phyloP scores from a whole-genome alignment of 495 filamentous ascomycete genomes.

The Penicillium silybi region DNA sequence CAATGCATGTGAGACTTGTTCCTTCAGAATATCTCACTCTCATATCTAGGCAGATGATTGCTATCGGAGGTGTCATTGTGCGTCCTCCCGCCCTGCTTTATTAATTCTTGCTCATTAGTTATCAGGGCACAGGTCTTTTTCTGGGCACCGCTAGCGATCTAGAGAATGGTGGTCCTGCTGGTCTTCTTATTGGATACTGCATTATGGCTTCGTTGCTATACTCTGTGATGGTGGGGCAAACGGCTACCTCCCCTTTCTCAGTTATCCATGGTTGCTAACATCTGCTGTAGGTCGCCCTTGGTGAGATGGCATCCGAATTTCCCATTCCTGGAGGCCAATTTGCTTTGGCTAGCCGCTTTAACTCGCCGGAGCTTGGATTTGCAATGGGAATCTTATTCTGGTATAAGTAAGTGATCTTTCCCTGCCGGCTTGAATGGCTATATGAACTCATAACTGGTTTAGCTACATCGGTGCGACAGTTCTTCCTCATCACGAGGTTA shows the following conservation, averaged over 20 bases:
- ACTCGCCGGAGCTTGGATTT: constrained; percentile 15
- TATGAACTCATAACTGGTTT: too few relatives aligned
- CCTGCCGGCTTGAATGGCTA: too few relatives aligned
- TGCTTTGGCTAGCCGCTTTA: constrained; percentile 14
- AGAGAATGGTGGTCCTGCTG: constrained; percentile 21
- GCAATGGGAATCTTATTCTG: constrained; percentile 23
- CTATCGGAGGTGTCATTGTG: constrained; percentile 22
- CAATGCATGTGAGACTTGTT: too few relatives aligned
- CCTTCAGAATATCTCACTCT: too few relatives aligned
- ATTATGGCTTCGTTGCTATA: constrained; percentile 19
- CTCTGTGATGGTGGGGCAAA: constrained; percentile 18
- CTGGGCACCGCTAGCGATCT: constrained; percentile 20
- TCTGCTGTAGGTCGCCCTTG: constrained; percentile 7
- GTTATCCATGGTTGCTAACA: too few relatives aligned
- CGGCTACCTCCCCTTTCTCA: too few relatives aligned
- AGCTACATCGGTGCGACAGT: constrained; percentile 9
- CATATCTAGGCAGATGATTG: constrained; percentile 19
- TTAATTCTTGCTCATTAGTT: too few relatives aligned
- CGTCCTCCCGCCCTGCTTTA: too few relatives aligned
- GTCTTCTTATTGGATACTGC: constrained; percentile 20
- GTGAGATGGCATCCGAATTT: constrained; percentile 18
- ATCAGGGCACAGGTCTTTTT: constrained; percentile 21
- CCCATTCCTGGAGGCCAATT: constrained; percentile 14
- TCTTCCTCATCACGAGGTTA: neutral
- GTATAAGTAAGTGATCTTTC: too few relatives aligned